Percentiles rank a stretch among this genome's conserved stretches.
Conservation (phyloP, 2,329 filamentous ascomycete species). For the Stenocarpella maydis region DNA sequence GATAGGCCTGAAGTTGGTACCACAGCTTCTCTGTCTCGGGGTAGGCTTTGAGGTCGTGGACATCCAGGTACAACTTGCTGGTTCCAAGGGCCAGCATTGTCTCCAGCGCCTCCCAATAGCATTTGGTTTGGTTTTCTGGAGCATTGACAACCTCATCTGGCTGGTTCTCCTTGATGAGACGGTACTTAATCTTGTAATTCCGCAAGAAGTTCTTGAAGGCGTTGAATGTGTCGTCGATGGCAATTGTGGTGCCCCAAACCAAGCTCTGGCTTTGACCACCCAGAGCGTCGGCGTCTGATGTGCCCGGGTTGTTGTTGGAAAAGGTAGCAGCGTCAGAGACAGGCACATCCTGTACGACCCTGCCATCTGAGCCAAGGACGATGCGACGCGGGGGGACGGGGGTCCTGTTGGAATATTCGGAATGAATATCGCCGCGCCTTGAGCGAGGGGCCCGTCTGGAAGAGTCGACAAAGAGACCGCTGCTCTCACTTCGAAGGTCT, state of each 20-base stretch:
- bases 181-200: constrained; percentile 93
- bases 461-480: constrained; percentile 83
- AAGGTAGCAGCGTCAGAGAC: constrained; percentile 68
- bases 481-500: constrained; percentile 82
- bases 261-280: constrained; percentile 83
- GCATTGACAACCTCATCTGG: constrained; percentile 75
- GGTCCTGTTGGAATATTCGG: constrained; percentile 71
- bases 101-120: constrained; percentile 86
- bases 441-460: constrained; percentile 50
- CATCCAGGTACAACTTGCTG: constrained; percentile 85
- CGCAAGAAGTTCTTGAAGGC: constrained; percentile 91
- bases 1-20: constrained; percentile 94
- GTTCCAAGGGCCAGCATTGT: constrained; percentile 90
- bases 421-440: constrained; percentile 84
- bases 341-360: constrained; percentile 63
- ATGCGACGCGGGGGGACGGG: constrained; percentile 62
- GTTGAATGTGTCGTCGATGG: constrained; percentile 86
- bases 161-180: constrained; percentile 88
- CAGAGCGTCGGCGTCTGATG: constrained; percentile 88
- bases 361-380: constrained; percentile 66
- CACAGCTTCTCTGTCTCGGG: constrained; percentile 92
- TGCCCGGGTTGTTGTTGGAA: constrained; percentile 76
- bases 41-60: constrained; percentile 89
- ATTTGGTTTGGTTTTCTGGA: constrained; percentile 78
- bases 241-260: constrained; percentile 98